Percentiles rank a stretch among this genome's conserved stretches.
These are phyloP conservation scores for Dryas drummondii DNA, from an alignment of 306 rosid genomes.

Conservation along the genomic window DNA sequence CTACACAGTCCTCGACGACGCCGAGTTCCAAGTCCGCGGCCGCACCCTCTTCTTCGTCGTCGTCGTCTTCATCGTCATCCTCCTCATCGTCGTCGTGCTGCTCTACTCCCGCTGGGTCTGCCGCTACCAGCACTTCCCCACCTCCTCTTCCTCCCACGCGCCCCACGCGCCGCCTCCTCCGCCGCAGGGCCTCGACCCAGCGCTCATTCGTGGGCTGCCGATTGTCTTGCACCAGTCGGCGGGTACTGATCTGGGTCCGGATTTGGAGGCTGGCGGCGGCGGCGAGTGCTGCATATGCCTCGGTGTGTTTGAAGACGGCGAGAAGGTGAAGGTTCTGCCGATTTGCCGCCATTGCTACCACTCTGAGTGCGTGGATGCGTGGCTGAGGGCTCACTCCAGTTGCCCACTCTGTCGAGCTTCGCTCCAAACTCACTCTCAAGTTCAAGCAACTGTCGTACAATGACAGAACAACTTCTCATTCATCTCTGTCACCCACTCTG, in stretches of 20 bases:
- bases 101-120: constrained; percentile 79
- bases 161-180: constrained; percentile 7
- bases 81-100: constrained; percentile 51
- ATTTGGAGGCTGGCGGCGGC: not conserved
- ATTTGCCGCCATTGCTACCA: constrained; percentile 66
- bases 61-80: constrained; percentile 53
- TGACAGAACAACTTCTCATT: not conserved
- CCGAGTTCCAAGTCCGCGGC: constrained; percentile 57
- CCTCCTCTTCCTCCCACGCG: constrained; percentile 22
- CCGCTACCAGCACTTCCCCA: constrained; percentile 37
- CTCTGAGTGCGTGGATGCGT: constrained; percentile 74
- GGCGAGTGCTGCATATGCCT: constrained; percentile 83
- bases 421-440: constrained; percentile 37
- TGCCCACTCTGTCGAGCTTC: constrained; percentile 88
- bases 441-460: constrained; percentile 15
- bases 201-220: constrained; percentile 46
- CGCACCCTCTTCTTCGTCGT: constrained; percentile 63
- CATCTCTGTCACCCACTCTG: too few species aligned
- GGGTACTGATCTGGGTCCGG: not conserved
- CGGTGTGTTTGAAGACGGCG: constrained; percentile 61
- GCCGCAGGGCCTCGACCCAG: constrained; percentile 46
- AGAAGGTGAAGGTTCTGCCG: constrained; percentile 78
- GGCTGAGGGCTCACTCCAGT: constrained; percentile 66
- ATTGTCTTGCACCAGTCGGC: constrained; percentile 45
- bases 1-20: constrained; percentile 62